Percentiles rank a stretch among this genome's conserved stretches.
These are phyloP conservation scores for Phycomyces blakesleeanus DNA, from an alignment of 192 early-diverging fungal genomes.

Conservation along the genomic window DNA sequence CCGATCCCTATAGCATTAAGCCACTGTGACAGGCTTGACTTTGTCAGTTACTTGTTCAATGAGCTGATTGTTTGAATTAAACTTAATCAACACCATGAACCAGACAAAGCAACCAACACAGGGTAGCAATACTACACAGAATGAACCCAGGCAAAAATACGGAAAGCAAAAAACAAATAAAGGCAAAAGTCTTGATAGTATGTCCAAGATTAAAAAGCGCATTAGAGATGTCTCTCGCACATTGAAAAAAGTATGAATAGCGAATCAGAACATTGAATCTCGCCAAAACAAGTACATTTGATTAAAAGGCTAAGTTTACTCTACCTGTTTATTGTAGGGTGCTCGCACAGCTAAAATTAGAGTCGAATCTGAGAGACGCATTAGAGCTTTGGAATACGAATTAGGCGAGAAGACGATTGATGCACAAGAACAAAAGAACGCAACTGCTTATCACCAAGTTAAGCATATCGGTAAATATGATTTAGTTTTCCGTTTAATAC, in stretches of 20 bases:
- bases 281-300: background rate
- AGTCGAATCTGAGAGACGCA: slow-evolving; percentile 1
- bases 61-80: no score
- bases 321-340: slow-evolving; percentile 1
- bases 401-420: slow-evolving; percentile 14
- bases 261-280: background rate
- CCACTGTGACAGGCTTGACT: no score
- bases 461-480: slow-evolving; percentile 5
- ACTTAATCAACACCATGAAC: no score
- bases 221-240: slow-evolving; percentile 15
- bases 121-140: background rate
- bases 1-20: no score
- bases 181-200: background rate
- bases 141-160: background rate
- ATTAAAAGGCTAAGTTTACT: no score
- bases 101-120: no score
- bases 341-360: background rate
- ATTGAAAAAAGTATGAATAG: background rate
- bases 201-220: slow-evolving; percentile 11
- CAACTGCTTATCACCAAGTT: slow-evolving; percentile 4
- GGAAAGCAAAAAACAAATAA: background rate
- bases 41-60: no score
- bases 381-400: slow-evolving; percentile 12
- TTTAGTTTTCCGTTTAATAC: no score
- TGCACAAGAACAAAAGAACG: background rate